Base-by-base conservation (phyloP, 805 yeast genomes). In the Teunomyces aglyptinius region DNA sequence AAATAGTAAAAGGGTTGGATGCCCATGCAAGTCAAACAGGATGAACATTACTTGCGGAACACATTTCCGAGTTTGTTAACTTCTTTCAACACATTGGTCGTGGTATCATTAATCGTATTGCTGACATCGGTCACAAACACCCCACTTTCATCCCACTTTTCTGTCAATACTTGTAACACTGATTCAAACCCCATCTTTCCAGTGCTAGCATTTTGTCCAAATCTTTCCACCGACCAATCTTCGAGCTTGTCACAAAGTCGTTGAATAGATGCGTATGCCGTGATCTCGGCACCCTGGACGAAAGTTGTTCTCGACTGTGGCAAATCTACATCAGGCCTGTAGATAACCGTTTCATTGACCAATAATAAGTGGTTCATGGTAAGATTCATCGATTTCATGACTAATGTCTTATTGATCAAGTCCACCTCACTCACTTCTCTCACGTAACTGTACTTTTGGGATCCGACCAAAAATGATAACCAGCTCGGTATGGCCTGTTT, bases 341-440 rank as follows among this genome's bases (percentile, higher is more conserved):
- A 92, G 0, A 75, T 71, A n/a, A 92, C 97, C 4, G 89, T 86
- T 67, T 92, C 99, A 54, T 81, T 85, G 27, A 92, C 98, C 50
- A 78, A 78, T 43, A 92, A 69, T 28, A 91, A 63, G 52, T 85
- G 80, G 58, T 78, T 78, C 85, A 83, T 86, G 12, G 97, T 90
- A 60, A 92, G 66, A 67, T 92, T 92, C 53, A 85, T 81, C n/a
- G 96, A 86, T 55, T 92, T 81, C 83, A 94, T 74, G 4, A 83
- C 82, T 51, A 92, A 67, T 0, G 88, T 81, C 57, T 81, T 77
- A 19, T 73, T 68, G 29, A 63, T 61, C 44, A 89, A 73, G 61
- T 92, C 95, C 29, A 94, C 90, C 47, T 84, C 89, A 44, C 95
- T 85, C 10, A 94, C 82, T 62, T 92, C 99, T 40, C 98, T 78